These are phyloP conservation scores for Acanthamoeba culbertsoni DNA, from an alignment of 208 protist genomes.

Conservation along the genomic window DNA sequence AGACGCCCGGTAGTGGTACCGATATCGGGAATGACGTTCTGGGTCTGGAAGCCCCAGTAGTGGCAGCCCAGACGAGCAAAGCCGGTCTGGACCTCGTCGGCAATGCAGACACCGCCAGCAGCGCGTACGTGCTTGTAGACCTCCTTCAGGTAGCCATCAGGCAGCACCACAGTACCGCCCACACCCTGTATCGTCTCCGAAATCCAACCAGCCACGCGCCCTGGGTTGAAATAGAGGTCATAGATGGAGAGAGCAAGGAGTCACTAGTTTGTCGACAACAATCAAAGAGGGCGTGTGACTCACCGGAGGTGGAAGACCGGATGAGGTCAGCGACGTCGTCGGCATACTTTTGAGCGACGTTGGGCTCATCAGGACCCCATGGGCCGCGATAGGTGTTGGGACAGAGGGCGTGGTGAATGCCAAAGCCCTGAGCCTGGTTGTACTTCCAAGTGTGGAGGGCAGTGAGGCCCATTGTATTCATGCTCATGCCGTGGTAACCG, in stretches of 20 bases:
- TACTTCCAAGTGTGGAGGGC: conserved; percentile 56
- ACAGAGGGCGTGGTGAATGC: conserved; percentile 64
- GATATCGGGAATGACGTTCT: conserved; percentile 49
- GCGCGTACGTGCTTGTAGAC: conserved; percentile 43
- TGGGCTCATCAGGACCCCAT: conserved; percentile 48
- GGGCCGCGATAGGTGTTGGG: conserved; percentile 67
- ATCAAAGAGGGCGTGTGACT: background rate
- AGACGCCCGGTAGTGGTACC: too few relatives aligned
- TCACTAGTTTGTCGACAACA: too few relatives aligned
- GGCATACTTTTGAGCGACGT: conserved; percentile 69
- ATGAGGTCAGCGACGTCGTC: conserved; percentile 68
- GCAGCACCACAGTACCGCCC: conserved; percentile 38
- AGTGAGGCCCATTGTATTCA: conserved; percentile 17
- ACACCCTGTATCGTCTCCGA: background rate
- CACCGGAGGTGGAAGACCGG: conserved; percentile 59
- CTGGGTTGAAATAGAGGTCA: background rate
- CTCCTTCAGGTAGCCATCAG: conserved; percentile 55
- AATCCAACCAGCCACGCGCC: conserved; percentile 25
- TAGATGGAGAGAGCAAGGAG: too few relatives aligned
- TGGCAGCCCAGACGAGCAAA: conserved; percentile 11
- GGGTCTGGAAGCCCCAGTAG: conserved; percentile 49
- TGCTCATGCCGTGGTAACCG: conserved; percentile 33
- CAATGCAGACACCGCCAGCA: conserved; percentile 55
- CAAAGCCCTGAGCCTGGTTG: conserved; percentile 62
- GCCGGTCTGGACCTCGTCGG: conserved; percentile 63